Base-by-base conservation (phyloP, 2,329 filamentous ascomycete genomes). In the Claviceps monticola region DNA sequence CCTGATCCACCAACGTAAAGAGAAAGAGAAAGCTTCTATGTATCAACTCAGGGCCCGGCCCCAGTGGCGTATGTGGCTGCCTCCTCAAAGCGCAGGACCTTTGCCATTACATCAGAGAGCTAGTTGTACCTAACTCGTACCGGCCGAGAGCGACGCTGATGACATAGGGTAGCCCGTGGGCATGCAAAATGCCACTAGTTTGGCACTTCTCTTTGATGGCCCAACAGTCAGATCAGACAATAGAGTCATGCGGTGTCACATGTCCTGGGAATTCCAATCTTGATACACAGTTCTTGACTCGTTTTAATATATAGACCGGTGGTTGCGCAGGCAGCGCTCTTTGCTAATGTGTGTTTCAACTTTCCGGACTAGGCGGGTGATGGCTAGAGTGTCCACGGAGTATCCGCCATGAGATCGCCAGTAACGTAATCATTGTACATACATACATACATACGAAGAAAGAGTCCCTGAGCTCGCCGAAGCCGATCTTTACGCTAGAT, bases 191-290 rank as follows among this genome's bases (percentile, higher is more conserved):
- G 29, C 29, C 29, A 34, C 29, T 2, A 34, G 29, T 34, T 34
- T 29, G 39, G 39, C 39, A 17, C n/a, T 42, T 42, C 13, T 36
- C n/a, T n/a, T n/a, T 36, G 26, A 23, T 19, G 17, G 1, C n/a
- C 21, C 13, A n/a, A 5, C 17, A 39, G 29, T n/a, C 6, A 19
- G 6, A 14, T 44, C 38, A 41, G 34, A 42, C 42, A 34, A 46
- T 51, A 8, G 47, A 48, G 44, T 43, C 50, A 51, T 48, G 23
- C 16, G 42, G 37, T 36, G 50, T 42, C 43, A 48, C 37, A 13
- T 19, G 21, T 43, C 16, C 37, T 34, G 14, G 23, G 13, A 38
- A n/a, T 11, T 36, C 29, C 34, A 36, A 34, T 34, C 29, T 34
- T 34, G 29, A 11, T 34, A n/a, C n/a, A n/a, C n/a, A 23, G 4